Evolutionary conservation across 192 early-diverging fungal species (phyloP).

Genomic region (Gonapodya sp.): DNA sequence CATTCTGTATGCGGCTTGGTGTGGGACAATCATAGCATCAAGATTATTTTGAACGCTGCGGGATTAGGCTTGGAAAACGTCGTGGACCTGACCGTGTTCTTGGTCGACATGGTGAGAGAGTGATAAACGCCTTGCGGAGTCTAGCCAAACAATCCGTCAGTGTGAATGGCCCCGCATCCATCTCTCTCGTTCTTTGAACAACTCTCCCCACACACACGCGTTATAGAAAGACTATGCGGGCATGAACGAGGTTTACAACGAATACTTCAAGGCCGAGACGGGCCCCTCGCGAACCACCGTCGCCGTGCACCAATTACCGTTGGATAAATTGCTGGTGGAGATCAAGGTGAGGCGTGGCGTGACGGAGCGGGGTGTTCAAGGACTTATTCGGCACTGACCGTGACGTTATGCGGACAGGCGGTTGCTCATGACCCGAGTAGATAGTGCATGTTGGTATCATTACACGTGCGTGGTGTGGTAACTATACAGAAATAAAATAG

Average conservation of each 20-base stretch:
- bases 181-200: no score
- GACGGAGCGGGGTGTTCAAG: no score
- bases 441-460: neutral
- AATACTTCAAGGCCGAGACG: conserved; percentile 45
- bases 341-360: neutral
- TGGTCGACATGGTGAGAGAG: conserved; percentile 49
- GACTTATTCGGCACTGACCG: neutral
- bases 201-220: no score
- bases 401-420: neutral
- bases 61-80: conserved; percentile 45
- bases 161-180: no score
- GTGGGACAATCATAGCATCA: conserved; percentile 38
- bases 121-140: no score
- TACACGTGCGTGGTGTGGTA: no score
- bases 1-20: no score
- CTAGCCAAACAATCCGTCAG: no score
- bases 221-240: no score
- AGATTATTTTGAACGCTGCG: conserved; percentile 38
- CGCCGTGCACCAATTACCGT: conserved; percentile 51
- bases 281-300: conserved; percentile 56
- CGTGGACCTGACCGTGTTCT: conserved; percentile 62
- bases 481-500: no score
- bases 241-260: conserved; percentile 44
- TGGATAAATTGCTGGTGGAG: conserved; percentile 19
- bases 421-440: neutral